Evolutionary conservation across 1,139 yeast species (phyloP), one percentile per base, ranked within the genome.

Genomic region (Candida sojae): DNA sequence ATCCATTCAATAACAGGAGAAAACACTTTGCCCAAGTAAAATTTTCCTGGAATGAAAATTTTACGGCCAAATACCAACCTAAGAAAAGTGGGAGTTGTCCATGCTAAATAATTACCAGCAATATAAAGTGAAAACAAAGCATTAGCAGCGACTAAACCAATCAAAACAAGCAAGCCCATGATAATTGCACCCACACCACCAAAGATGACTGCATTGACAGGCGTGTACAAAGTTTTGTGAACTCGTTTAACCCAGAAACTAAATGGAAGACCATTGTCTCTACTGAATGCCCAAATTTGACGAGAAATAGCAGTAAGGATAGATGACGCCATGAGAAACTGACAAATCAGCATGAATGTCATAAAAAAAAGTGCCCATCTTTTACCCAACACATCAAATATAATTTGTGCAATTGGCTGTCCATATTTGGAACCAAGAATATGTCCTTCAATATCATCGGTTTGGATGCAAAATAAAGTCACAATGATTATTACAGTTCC

Each of bases 351-450:
- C 57, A 81, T 80, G 43, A 83, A 60, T 1, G 79, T 60, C 84
- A 83, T 81, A 48, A 85, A 79, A 0, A 82, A 84, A 57, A 80
- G 73, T 2, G 90, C 84, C 89, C 91, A 85, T 43, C 73, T 70
- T 60, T 80, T 81, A 42, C 92, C 92, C 48, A 86, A 70, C 0
- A 84, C 76, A 61, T 86, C 84, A 58, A 70, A 77, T 51, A 84
- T 71, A 45, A 86, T 74, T 65, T 84, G 90, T 11, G 92, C 90
- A 66, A 82, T 71, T 34, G 83, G 82, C 53, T 75, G 75, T 13
- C 84, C 85, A 45, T 75, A 73, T n/a, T 67, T 67, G 5, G 82
- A 64, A 10, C 53, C 62, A 44, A 81, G 56, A 37, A 83, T 70
- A 39, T 51, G 51, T 7, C 71, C 58, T 8, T 57, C 66, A 37